Conservation (phyloP, 768 basidiomycete genomes). For the Xerocomellus amylosporus region DNA sequence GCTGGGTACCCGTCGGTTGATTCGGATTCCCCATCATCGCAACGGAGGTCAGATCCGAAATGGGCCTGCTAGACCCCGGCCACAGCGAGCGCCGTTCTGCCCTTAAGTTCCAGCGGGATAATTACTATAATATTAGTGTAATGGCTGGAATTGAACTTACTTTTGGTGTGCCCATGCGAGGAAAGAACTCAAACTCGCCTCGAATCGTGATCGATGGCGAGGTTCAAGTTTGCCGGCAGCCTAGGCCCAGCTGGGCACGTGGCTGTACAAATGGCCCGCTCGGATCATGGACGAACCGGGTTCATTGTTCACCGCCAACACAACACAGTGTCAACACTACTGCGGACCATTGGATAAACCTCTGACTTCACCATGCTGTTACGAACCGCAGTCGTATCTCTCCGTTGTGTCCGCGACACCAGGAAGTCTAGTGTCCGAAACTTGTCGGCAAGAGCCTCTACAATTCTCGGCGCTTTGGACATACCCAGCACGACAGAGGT, state of each 20-base stretch:
- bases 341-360: background rate
- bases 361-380: conserved; percentile 18
- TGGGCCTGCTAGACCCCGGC: conserved; percentile 15
- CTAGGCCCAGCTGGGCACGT: conserved; percentile 11
- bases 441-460: conserved; percentile 69
- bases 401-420: conserved; percentile 21
- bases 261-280: conserved; percentile 15
- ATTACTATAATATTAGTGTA: background rate
- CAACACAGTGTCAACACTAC: no score
- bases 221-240: background rate
- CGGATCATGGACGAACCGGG: conserved; percentile 6
- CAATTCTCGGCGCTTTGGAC: conserved; percentile 61
- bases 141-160: background rate
- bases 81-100: conserved; percentile 5
- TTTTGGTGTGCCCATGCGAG: background rate
- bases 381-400: conserved; percentile 16
- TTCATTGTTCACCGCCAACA: background rate
- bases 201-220: background rate
- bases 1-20: background rate
- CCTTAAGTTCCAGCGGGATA: background rate
- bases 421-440: conserved; percentile 31
- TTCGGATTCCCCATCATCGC: conserved; percentile 21
- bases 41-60: conserved; percentile 27
- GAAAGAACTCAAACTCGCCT: background rate
- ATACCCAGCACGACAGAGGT: conserved; percentile 56